Evolutionary conservation across 139 green algal genomes (phyloP), one percentile per base, ranked within the genome.

Genomic region (Chlorokybus atmophyticus): DNA sequence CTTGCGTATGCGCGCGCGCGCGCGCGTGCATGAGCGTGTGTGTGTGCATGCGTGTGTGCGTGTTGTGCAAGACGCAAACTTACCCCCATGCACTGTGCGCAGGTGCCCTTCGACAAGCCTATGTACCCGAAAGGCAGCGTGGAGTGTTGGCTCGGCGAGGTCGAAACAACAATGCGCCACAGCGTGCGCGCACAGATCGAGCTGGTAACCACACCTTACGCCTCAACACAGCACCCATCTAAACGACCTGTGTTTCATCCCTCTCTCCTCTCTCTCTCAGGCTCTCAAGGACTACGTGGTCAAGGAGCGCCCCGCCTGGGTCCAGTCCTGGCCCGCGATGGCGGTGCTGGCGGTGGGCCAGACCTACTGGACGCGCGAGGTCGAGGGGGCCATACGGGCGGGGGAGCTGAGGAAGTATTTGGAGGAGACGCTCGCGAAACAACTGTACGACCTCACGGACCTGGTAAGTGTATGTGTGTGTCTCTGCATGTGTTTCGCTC

Each of bases 281-380:
- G 66, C 61, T 0, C 26, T 81, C 24, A 26, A 50, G 35, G 67
- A 71, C 32, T 81, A 78, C 57, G 29, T 47, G 25, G 19, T 17
- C 21, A 60, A 25, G 28, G 31, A 60, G 19, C 75, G 83, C 39
- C 69, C 63, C 21, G 59, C 83, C 32, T 92, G 83, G 83, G 80
- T 88, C 30, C 62, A 74, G 14, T 57, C 75, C 19, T 92, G 83
- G 83, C 80, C 82, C 8, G 80, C 80, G 40, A 88, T 88, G 83
- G 74, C 83, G 52, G 77, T 88, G 51, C 68, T 89, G 32, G 73
- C 72, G 1, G 81, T 82, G 7, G 73, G 48, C 21, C 70, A 64
- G 28, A 79, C 83, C 39, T 83, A 71, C 59, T 90, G 82, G 82
- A 72, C 64, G 4, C 40, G 53, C 6, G 29, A 54, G 6, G 38